These are phyloP conservation scores for Cardiospermum halicacabum DNA, from an alignment of 345 rosid genomes.

Conservation along the genomic window DNA sequence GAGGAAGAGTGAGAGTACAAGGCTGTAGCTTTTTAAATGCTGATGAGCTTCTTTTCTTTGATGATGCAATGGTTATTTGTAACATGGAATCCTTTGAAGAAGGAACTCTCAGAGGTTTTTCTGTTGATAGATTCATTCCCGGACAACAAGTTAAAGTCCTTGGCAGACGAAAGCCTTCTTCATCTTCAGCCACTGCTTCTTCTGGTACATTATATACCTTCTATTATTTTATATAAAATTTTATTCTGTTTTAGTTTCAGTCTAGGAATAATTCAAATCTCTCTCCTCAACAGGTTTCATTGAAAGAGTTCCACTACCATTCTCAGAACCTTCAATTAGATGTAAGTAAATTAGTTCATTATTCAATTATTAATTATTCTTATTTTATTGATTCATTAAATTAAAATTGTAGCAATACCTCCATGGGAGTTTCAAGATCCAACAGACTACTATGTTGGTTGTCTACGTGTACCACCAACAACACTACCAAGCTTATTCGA, in stretches of 20 bases:
- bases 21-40: slow-evolving; percentile 83
- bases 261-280: slow-evolving; percentile 21
- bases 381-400: no score
- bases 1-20: slow-evolving; percentile 73
- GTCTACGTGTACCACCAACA: slow-evolving; percentile 55
- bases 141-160: slow-evolving; percentile 92
- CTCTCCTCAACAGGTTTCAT: slow-evolving; percentile 32
- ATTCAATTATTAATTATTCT: no score
- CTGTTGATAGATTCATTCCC: slow-evolving; percentile 74
- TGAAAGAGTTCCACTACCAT: slow-evolving; percentile 59
- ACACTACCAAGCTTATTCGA: slow-evolving; percentile 67
- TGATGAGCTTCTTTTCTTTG: slow-evolving; percentile 79
- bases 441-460: slow-evolving; percentile 64
- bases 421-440: slow-evolving; percentile 85
- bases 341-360: slow-evolving; percentile 29
- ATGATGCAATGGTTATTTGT: slow-evolving; percentile 81
- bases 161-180: slow-evolving; percentile 67
- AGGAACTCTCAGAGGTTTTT: slow-evolving; percentile 73
- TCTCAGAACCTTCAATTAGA: slow-evolving; percentile 51
- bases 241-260: background rate
- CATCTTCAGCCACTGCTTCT: slow-evolving; percentile 35
- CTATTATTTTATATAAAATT: slow-evolving; percentile 12
- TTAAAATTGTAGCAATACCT: slow-evolving; percentile 49
- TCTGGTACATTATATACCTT: slow-evolving; percentile 33
- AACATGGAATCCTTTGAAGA: slow-evolving; percentile 84